Evolutionary conservation across 1,284 basidiomycete genomes (phyloP), one percentile per base, ranked within the genome.

Genomic region (Ceratobasidium theobromae): DNA sequence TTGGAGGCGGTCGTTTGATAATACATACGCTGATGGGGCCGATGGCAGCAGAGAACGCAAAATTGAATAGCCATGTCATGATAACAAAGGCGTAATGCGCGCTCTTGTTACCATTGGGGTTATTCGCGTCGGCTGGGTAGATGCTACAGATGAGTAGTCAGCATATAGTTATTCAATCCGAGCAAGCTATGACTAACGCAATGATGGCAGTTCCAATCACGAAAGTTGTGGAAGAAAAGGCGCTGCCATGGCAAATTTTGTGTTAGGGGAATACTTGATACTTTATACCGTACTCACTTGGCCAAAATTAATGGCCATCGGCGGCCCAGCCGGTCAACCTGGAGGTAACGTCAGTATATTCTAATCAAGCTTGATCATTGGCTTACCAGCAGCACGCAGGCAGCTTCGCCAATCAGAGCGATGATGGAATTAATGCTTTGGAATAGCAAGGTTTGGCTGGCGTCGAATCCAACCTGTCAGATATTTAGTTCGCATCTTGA

Each of bases 391-490:
- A 84, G 72, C 27, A 86, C 76, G 71, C 84, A 86, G 46, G 80
- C 77, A 1, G 77, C 79, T 70, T 86, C 81, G 5, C 83, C 85
- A 53, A 84, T 77, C 35, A 87, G 77, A 3, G 83, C 84, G 66
- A 85, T 81, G 66, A 86, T 76, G 51, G 80, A 82, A 76, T 85
- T 86, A 73, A 86, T 82, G 5, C 80, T 81, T 73, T 86, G 84
- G 73, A 87, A 82, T 27, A 85, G 77, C 21, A 87, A 79, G 51
- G 85, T 73, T 55, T 80, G 52, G 33, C 72, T 51, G 41, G 79
- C 67, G 76, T 80, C 46, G 80, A 81, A 73, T 73, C 81, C 77
- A 77, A 86, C 67, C 14, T 69, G 67, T 9, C 32, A 65, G 33
- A 71, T 70, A 65, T 72, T 71, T 1, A 30, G 33, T 5, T 41